A percentile compares a stretch with the other conserved stretches of the same genome.
These are phyloP conservation scores for Amanita jacksonii DNA, from an alignment of 768 basidiomycete genomes.

Conservation along the genomic window DNA sequence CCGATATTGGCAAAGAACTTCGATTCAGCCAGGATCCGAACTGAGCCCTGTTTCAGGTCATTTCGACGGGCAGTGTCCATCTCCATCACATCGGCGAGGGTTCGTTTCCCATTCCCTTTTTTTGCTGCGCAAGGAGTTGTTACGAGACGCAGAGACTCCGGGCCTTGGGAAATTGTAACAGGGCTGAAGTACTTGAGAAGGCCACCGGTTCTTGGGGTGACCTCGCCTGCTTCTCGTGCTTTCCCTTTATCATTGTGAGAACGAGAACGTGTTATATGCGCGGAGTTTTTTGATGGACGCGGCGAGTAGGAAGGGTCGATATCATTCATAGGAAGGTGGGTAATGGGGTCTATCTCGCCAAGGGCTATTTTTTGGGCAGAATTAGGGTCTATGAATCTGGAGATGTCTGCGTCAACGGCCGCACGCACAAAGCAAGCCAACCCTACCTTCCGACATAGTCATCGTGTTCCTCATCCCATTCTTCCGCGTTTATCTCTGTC, in stretches of 20 bases:
- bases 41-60: conserved; percentile 32
- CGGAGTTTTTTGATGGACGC: conserved; percentile 32
- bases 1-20: conserved; percentile 25
- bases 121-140: conserved; percentile 22
- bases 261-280: conserved; percentile 15
- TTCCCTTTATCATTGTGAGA: conserved; percentile 39
- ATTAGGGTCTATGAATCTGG: conserved; percentile 52
- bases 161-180: not conserved
- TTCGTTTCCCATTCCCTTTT: conserved; percentile 67
- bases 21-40: conserved; percentile 19
- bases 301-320: conserved; percentile 64
- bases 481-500: conserved; percentile 41
- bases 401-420: conserved; percentile 8
- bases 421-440: not conserved
- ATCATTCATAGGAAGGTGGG: conserved; percentile 62
- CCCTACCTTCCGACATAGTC: conserved; percentile 65
- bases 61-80: conserved; percentile 32
- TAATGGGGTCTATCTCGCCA: conserved; percentile 66
- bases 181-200: conserved; percentile 60
- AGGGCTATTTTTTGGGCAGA: conserved; percentile 58
- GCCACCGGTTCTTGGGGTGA: conserved; percentile 17
- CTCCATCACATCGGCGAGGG: conserved; percentile 62
- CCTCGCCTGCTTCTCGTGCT: conserved; percentile 23
- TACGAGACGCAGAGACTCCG: no score
- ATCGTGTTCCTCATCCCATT: conserved; percentile 52